These are phyloP conservation scores for Penicillium sp. DNA, from an alignment of 2,329 filamentous ascomycete species.

Conservation along the genomic window DNA sequence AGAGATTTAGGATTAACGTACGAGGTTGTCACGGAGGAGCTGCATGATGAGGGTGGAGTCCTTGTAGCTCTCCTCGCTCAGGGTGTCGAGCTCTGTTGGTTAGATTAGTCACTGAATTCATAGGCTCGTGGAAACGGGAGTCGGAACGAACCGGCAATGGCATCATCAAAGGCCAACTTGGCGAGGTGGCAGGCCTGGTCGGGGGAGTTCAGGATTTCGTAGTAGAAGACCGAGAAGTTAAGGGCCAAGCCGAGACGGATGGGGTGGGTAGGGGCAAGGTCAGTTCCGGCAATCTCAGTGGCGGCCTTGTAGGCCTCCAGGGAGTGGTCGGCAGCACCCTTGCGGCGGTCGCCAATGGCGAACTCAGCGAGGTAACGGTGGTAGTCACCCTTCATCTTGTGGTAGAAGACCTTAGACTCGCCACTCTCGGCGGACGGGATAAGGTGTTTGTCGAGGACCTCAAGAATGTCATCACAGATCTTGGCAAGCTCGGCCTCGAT, in stretches of 20 bases:
- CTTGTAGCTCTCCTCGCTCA: slow-evolving; percentile 99
- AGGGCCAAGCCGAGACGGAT: slow-evolving; percentile 89
- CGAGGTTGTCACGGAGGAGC: slow-evolving; percentile 93
- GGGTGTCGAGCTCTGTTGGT: slow-evolving; percentile 81
- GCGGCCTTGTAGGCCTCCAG: slow-evolving; percentile 96
- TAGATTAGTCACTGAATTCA: slow-evolving; percentile 24
- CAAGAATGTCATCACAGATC: slow-evolving; percentile 96
- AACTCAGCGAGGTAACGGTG: slow-evolving; percentile 99
- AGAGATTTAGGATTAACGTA: slow-evolving; percentile 47
- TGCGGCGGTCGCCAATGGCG: slow-evolving; percentile 90
- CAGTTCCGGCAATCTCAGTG: slow-evolving; percentile 85
- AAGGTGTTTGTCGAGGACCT: slow-evolving; percentile 89
- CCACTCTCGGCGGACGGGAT: slow-evolving; percentile 92
- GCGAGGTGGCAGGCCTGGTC: slow-evolving; percentile 98
- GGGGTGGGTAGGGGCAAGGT: slow-evolving; percentile 87
- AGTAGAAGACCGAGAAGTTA: slow-evolving; percentile 99
- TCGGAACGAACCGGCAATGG: slow-evolving; percentile 72
- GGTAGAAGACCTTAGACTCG: slow-evolving; percentile 99
- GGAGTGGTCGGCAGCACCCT: slow-evolving; percentile 88
- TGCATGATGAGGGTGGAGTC: slow-evolving; percentile 99
- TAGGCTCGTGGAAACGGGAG: background rate
- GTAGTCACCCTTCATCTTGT: slow-evolving; percentile 99
- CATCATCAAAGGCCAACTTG: slow-evolving; percentile 95
- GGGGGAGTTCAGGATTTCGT: slow-evolving; percentile 98
- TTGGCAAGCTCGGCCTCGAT: slow-evolving; percentile 95